Evolutionary conservation across 2,329 filamentous ascomycete species (phyloP).

Genomic region (Arthrocladium fulminans): DNA sequence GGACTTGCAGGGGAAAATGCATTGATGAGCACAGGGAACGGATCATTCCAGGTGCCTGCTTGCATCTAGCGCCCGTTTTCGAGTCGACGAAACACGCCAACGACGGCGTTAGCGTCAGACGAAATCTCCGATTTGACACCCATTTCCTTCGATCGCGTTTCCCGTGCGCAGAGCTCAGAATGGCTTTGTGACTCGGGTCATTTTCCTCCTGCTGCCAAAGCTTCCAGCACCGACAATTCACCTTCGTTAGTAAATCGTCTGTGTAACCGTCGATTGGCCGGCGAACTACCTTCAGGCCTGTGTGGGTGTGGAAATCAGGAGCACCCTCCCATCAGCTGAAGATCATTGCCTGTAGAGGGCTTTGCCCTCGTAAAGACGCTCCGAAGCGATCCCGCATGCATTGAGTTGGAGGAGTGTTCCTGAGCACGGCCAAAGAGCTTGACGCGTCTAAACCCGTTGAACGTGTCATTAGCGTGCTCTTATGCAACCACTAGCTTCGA

Average conservation of each 20-base stretch:
- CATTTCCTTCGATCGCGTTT: not conserved
- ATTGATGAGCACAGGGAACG: not conserved
- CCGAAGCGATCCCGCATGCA: not conserved
- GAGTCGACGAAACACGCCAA: not conserved
- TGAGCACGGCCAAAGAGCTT: not conserved
- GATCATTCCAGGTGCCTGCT: slow-evolving; percentile 1
- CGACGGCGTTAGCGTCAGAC: not conserved
- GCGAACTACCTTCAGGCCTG: no score
- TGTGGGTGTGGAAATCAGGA: no score
- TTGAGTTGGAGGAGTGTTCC: not conserved
- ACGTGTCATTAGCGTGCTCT: slow-evolving; percentile 1
- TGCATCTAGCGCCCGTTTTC: not conserved
- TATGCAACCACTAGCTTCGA: slow-evolving; percentile 1
- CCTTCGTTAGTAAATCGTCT: not conserved
- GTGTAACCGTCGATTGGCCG: no score
- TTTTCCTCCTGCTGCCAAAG: no score
- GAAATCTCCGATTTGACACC: not conserved
- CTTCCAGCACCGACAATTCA: not conserved
- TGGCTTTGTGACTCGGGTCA: not conserved
- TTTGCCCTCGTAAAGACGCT: not conserved
- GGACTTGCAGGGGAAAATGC: slow-evolving; percentile 3
- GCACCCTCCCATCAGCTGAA: no score
- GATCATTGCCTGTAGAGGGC: not conserved
- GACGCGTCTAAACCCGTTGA: not conserved
- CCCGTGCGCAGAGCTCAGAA: slow-evolving; percentile 6